phyloP scores from a whole-genome alignment of 75 land plant species.

The Adiantum capillusveneris region DNA sequence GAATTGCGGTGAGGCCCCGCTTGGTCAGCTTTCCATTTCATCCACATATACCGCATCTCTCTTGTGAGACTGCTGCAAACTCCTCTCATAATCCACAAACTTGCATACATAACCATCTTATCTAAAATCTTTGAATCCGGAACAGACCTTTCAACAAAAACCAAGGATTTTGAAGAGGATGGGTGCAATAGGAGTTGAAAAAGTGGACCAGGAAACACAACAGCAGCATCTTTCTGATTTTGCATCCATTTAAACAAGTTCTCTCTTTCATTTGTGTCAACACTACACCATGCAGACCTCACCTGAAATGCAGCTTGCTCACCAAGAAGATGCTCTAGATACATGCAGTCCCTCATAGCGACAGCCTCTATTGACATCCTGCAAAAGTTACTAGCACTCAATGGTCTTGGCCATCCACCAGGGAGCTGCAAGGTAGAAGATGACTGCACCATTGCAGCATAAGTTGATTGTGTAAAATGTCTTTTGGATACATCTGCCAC shows the following conservation, averaged over 20 bases:
- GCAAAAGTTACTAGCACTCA: constrained; percentile 30
- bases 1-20: constrained; percentile 33
- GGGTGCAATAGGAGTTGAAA: constrained; percentile 27
- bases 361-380: constrained; percentile 48
- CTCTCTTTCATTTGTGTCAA: constrained; percentile 5
- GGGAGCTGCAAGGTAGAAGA: constrained; percentile 43
- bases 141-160: background rate
- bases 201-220: constrained; percentile 25
- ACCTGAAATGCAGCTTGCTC: constrained; percentile 37
- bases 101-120: constrained; percentile 54
- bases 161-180: constrained; percentile 4
- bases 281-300: background rate
- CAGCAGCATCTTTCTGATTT: constrained; percentile 6
- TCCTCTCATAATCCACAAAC: constrained; percentile 77
- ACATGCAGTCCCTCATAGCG: constrained; percentile 59
- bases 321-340: constrained; percentile 50
- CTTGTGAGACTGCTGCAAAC: constrained; percentile 42
- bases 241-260: background rate
- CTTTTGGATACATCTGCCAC: constrained; percentile 25
- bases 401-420: constrained; percentile 89
- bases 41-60: constrained; percentile 48
- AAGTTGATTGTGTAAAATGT: constrained; percentile 16
- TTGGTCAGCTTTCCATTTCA: constrained; percentile 30
- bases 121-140: constrained; percentile 25
- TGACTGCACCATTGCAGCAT: constrained; percentile 4